Evolutionary conservation across 176 grass and related monocot species (phyloP), one percentile per base, ranked within the genome.

Genomic region (Typha latifolia): DNA sequence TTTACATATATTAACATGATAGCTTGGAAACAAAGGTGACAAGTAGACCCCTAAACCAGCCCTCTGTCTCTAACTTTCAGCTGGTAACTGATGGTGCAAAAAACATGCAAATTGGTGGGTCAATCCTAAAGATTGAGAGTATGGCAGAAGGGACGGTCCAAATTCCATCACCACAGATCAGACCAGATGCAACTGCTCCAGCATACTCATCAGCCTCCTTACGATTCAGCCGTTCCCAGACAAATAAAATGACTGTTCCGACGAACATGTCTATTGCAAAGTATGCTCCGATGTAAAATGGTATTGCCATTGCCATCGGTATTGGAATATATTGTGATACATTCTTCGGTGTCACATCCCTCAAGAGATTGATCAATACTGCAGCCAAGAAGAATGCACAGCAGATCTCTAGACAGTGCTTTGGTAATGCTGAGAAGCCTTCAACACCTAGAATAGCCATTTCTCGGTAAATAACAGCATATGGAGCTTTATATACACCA

Each of bases 161-260:
- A 62, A 90, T 95, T n/a, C 91, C 90, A 56, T 95, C 90, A 16
- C 90, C 90, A 6, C 90, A 95, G 12, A 90, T 95, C 81, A 95
- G 82, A 26, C 91, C 91, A 12, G 86, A 90, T 16, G 86, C 91
- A 23, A 95, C 5, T 0, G 91, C 86, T 12, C 81, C 84, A 2
- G 81, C 66, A 43, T 80, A 95, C 47, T 90, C 91, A 1, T 95
- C 84, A 0, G 81, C 85, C 12, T 90, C 90, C 65, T 84, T 84
- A 51, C 52, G 72, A 64, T 86, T 95, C 49, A 95, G 5, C 71
- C 18, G 70, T 68, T 95, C 80, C 90, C 90, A 95, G 29, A 90
- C 69, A 2, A 84, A 95, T 34, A 95, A 75, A 61, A 95, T 87
- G 27, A 80, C 78, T 0, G 86, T 95, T 21, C 90, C 90, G 0